Percentiles rank a stretch among this genome's conserved stretches.
phyloP scores from a whole-genome alignment of 2,329 filamentous ascomycete genomes.

The Erysiphe pulchra region DNA sequence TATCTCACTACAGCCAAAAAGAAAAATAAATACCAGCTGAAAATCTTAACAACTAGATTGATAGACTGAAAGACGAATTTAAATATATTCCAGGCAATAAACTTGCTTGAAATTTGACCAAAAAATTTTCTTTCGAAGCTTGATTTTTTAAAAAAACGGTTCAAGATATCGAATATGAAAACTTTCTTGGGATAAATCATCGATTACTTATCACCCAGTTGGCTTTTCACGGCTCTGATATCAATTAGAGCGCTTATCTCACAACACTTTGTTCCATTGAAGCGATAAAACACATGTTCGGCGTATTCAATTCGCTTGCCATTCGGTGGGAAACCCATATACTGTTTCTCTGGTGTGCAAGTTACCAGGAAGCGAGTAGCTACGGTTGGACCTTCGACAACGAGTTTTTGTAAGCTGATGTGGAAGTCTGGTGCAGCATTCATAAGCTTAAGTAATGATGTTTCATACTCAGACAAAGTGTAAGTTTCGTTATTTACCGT shows the following conservation, averaged over 20 bases:
- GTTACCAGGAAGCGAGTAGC: background rate
- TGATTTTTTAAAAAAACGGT: too few relatives aligned
- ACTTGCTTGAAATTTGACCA: too few relatives aligned
- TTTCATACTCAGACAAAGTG: background rate
- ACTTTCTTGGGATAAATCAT: too few relatives aligned
- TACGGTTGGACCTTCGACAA: background rate
- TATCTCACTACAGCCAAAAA: too few relatives aligned
- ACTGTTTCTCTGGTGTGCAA: background rate
- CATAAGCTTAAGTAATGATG: background rate
- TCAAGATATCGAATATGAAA: too few relatives aligned
- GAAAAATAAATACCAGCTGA: too few relatives aligned
- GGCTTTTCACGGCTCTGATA: too few relatives aligned
- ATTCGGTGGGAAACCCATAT: background rate
- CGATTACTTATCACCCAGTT: too few relatives aligned
- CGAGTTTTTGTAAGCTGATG: background rate
- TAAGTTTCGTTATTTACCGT: background rate
- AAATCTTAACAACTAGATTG: too few relatives aligned
- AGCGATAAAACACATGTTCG: constrained; percentile 1
- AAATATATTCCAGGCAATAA: too few relatives aligned
- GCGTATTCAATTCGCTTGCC: background rate
- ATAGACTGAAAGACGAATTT: too few relatives aligned
- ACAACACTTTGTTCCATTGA: background rate
- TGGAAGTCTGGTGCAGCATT: background rate
- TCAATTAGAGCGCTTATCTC: background rate
- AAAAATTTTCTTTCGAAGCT: too few relatives aligned